Base-by-base conservation (phyloP, 2,329 filamentous ascomycete genomes). In the Rosellinia necatrix region DNA sequence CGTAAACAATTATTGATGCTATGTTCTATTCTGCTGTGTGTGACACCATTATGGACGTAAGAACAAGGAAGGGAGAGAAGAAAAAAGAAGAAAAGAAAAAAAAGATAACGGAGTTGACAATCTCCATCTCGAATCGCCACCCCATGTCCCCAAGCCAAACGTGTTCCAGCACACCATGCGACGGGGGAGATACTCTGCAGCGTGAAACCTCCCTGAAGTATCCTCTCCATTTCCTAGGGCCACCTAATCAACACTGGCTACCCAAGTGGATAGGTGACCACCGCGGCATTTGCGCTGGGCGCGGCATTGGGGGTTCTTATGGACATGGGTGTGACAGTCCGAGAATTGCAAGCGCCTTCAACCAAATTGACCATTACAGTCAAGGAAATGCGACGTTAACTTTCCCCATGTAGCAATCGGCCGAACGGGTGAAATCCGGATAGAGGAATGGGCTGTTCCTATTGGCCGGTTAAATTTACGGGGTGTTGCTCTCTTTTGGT, bases 131-230 rank as follows among this genome's bases (percentile, higher is more conserved):
- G 73, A 73, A 70, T 71, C 71, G 68, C 74, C 74, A 78, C 75
- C 77, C 79, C 83, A 86, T 81, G 75, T 73, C 82, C 81, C 81
- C 78, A 71, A 78, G 75, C 79, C 77, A 79, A 80, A 80, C 83
- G 85, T 86, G 73, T 81, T 88, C 85, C 85, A 84, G 75, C 78
- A 76, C 84, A 85, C 85, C 84, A 87, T 79, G 79, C 80, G 80
- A 86, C 82, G 85, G 84, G 83, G 84, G 82, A 84, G 80, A 85
- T 78, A 72, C 84, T 87, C 82, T 88, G 85, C 84, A 85, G 83
- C 86, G 85, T 88, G 82, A 87, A 75, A 55, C 85, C 85, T 86
- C 84, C 81, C 85, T 88, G 79, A 84, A 87, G 84, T 68, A 71
- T 88, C 68, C 77, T 83, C 82, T 83, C 81, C 85, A 86, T 82